Conservation (phyloP, 768 basidiomycete species). For the Trametes gibbosa region DNA sequence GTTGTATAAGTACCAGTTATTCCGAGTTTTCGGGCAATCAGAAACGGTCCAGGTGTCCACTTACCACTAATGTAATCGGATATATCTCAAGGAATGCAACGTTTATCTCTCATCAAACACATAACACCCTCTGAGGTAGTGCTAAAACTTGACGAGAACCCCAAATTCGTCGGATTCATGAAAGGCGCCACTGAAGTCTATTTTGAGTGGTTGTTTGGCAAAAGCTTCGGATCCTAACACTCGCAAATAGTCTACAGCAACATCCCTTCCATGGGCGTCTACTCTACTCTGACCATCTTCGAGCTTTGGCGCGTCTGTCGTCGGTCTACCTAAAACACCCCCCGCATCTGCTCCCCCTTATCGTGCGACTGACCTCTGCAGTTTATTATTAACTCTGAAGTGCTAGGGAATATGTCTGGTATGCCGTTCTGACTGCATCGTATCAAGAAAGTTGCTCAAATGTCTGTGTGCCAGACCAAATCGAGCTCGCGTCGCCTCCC, state of each 20-base stretch:
- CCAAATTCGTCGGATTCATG: too few species aligned
- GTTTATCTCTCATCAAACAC: too few species aligned
- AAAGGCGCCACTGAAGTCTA: not conserved
- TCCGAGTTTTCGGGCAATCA: too few species aligned
- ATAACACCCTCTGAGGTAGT: too few species aligned
- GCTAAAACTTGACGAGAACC: too few species aligned
- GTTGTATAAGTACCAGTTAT: too few species aligned
- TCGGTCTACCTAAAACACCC: not conserved
- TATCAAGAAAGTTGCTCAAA: not conserved
- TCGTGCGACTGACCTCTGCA: not conserved
- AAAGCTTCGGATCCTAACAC: constrained; percentile 16
- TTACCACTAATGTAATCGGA: too few species aligned
- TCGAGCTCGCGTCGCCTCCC: constrained; percentile 62
- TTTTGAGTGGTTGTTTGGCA: constrained; percentile 16
- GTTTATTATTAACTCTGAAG: not conserved
- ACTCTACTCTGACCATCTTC: not conserved
- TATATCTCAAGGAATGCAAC: too few species aligned
- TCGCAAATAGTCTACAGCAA: constrained; percentile 7
- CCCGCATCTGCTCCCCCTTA: not conserved
- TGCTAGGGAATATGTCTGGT: not conserved
- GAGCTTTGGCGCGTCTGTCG: not conserved
- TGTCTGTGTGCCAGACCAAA: constrained; percentile 26
- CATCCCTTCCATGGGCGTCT: not conserved
- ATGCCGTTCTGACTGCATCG: not conserved
- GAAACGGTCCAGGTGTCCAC: too few species aligned